Evolutionary conservation across 2,329 filamentous ascomycete genomes (phyloP), one percentile per base, ranked within the genome.

Genomic region (Fusarium oligoseptatum): DNA sequence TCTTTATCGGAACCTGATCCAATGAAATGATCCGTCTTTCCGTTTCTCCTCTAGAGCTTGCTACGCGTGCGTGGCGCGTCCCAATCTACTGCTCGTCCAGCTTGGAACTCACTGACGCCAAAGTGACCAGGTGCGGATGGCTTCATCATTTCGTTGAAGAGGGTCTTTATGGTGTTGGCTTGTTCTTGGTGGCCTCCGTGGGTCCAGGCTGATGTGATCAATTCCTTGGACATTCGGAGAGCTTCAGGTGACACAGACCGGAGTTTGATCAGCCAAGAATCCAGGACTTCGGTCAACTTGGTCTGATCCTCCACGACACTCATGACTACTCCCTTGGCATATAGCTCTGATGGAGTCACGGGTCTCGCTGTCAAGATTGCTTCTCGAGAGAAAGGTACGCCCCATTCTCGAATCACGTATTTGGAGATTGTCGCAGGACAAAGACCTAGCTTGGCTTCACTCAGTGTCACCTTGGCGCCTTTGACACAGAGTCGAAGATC

Each of bases 381-480:
- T 1, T 58, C 56, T 5, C 56, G 34, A 41, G 56, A 17, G 1
- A 58, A 58, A 2, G 56, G 56, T 0, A 58, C 56, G 1, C 56
- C 56, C 56, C 56, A 58, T 41, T 58, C 56, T 1, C 56, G 32
- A n/a, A 58, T 17, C 24, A 85, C 72, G 63, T 83, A 85, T 62
- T 82, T 82, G 2, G 82, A 85, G 6, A 85, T 84, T 1, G 79
- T 81, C 1, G 83, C 83, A 1, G 83, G 80, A 63, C 80, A 82
- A 7, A 85, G 71, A 0, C 81, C 83, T 2, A 84, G 73, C 60
- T 83, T 85, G 5, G 82, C 83, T 57, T 87, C 84, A 68, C 80
- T 85, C 6, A 87, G 75, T 1, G 79, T 84, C 14, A 81, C 72
- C 3, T 50, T 73, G 7, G 78, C 77, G 3, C 37, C 43, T 9